Evolutionary conservation across 108 stramenopile genomes (phyloP).

Genomic region (Cylindrotheca closterium): DNA sequence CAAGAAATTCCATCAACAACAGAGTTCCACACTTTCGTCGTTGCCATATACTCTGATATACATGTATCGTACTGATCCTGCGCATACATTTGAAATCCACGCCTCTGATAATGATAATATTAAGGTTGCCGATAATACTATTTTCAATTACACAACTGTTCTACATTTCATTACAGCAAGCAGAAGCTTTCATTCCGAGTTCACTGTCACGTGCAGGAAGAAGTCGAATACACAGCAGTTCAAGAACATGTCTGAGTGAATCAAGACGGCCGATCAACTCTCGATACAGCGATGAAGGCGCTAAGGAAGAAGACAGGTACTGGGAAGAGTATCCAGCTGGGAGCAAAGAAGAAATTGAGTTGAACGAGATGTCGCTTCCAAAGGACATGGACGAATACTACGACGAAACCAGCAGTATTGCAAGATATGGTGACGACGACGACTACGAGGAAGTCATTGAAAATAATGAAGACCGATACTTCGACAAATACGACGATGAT

Average conservation of each 20-base stretch:
- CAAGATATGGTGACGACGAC: conserved; percentile 25
- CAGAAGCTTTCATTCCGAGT: background rate
- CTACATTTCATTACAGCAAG: background rate
- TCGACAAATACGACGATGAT: conserved; percentile 27
- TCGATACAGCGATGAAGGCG: too few relatives aligned
- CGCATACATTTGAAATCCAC: too few relatives aligned
- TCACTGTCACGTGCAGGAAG: background rate
- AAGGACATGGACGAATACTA: background rate
- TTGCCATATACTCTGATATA: too few relatives aligned
- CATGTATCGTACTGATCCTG: too few relatives aligned
- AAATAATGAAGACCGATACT: conserved; percentile 26
- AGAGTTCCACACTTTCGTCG: too few relatives aligned
- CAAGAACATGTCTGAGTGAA: too few relatives aligned
- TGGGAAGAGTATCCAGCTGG: background rate
- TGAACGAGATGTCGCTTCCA: background rate
- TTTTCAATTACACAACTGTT: conserved; percentile 1
- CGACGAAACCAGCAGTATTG: background rate
- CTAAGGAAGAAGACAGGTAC: background rate
- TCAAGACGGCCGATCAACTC: too few relatives aligned
- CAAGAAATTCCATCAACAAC: too few relatives aligned
- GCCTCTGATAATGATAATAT: too few relatives aligned
- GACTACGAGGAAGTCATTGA: conserved; percentile 25
- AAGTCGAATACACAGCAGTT: too few relatives aligned
- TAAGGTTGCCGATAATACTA: too few relatives aligned
- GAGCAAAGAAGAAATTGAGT: background rate